Percentiles rank a stretch among this genome's conserved stretches.
Conservation (phyloP, 805 yeast species). For the Saccharomycopsis babjevae region DNA sequence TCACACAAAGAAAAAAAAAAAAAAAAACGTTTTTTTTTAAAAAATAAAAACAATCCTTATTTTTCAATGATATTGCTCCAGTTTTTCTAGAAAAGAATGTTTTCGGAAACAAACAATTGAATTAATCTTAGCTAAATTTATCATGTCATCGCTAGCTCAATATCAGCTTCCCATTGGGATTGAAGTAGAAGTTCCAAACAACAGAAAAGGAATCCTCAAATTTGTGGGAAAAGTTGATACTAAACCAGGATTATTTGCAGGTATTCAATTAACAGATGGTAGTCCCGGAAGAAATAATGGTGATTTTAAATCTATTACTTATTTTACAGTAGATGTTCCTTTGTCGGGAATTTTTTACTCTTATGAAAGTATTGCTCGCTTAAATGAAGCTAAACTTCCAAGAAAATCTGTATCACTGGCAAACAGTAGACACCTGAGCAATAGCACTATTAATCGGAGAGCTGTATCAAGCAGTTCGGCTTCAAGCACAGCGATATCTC, state of each 20-base stretch:
- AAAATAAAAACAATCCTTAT: no score
- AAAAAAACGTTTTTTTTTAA: no score
- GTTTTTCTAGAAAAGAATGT: no score
- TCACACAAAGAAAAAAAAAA: no score
- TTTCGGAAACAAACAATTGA: no score
- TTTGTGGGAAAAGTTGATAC: constrained; percentile 67
- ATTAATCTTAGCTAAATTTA: not conserved
- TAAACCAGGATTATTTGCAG: constrained; percentile 72
- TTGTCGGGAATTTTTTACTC: constrained; percentile 70
- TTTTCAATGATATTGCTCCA: no score
- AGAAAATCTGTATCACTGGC: not conserved
- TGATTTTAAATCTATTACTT: constrained; percentile 57
- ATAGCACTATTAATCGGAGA: constrained; percentile 1
- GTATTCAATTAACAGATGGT: constrained; percentile 63
- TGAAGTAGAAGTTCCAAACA: constrained; percentile 49
- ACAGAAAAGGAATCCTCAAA: constrained; percentile 56
- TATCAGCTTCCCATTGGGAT: constrained; percentile 11
- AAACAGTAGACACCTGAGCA: not conserved
- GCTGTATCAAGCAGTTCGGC: not conserved
- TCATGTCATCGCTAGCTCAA: not conserved
- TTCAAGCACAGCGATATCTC: not conserved
- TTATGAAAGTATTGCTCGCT: constrained; percentile 28
- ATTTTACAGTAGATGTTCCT: constrained; percentile 55
- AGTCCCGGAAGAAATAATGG: constrained; percentile 79
- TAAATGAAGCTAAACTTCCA: not conserved